Conservation (phyloP, 139 green algal species). For the Chlamydomonas applanata region DNA sequence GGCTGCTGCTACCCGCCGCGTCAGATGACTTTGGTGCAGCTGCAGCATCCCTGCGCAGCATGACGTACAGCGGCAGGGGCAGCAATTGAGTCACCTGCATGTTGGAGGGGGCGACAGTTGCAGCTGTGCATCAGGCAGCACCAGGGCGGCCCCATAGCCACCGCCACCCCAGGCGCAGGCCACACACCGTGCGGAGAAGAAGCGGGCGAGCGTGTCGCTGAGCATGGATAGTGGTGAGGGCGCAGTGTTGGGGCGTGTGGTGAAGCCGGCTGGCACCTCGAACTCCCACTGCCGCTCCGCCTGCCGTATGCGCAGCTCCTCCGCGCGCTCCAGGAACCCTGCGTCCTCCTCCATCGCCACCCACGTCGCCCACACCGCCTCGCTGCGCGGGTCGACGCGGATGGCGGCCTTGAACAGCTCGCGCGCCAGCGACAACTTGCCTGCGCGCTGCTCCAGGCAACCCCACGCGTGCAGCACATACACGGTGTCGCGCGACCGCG, state of each 20-base stretch:
- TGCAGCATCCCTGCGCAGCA: too few species aligned
- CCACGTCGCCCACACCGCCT: constrained; percentile 80
- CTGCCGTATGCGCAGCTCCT: constrained; percentile 77
- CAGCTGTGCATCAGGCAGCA: neutral
- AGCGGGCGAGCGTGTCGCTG: constrained; percentile 23
- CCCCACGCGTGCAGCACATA: constrained; percentile 91
- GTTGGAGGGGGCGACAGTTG: too few species aligned
- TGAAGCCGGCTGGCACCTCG: constrained; percentile 62
- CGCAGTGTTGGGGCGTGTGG: constrained; percentile 32
- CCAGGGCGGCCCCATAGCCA: neutral
- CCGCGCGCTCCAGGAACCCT: constrained; percentile 69
- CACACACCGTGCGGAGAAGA: constrained; percentile 25
- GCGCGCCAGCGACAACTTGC: constrained; percentile 75
- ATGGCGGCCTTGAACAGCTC: constrained; percentile 86
- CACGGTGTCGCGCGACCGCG: constrained; percentile 53
- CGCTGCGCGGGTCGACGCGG: constrained; percentile 64
- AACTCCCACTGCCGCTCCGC: constrained; percentile 55
- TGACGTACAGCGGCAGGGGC: too few species aligned
- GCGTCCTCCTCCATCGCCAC: constrained; percentile 83
- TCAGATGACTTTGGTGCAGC: too few species aligned
- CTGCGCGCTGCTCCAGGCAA: constrained; percentile 71
- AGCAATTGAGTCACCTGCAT: too few species aligned
- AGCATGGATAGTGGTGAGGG: constrained; percentile 12
- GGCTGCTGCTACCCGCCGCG: too few species aligned
- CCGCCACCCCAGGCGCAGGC: neutral